These are phyloP conservation scores for Psilocybe subaeruginosa DNA, from an alignment of 768 basidiomycete species.

Conservation along the genomic window DNA sequence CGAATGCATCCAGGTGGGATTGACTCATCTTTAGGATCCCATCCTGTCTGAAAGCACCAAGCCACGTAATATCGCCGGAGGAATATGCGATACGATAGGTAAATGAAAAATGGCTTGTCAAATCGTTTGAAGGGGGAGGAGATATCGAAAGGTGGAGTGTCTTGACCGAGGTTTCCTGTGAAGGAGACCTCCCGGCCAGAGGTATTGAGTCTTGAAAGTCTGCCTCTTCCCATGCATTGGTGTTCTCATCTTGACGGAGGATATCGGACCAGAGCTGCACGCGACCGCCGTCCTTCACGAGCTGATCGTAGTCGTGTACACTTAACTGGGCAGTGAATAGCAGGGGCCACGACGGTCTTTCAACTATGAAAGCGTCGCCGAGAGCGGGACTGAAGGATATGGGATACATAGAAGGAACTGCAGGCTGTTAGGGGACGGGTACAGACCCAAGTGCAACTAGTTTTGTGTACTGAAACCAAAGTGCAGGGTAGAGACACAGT, in stretches of 20 bases:
- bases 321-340: slow-evolving; percentile 40
- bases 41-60: slow-evolving; percentile 47
- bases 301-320: slow-evolving; percentile 30
- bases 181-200: background rate
- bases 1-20: slow-evolving; percentile 8
- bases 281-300: slow-evolving; percentile 31
- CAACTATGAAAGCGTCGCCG: slow-evolving; percentile 31
- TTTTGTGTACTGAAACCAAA: slow-evolving; percentile 5
- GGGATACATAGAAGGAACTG: background rate
- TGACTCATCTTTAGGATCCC: slow-evolving; percentile 40
- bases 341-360: slow-evolving; percentile 26
- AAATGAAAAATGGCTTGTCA: slow-evolving; percentile 33
- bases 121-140: slow-evolving; percentile 2
- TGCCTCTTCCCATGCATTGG: slow-evolving; percentile 35
- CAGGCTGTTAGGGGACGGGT: background rate
- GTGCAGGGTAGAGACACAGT: background rate
- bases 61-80: slow-evolving; percentile 46
- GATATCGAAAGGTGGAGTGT: slow-evolving; percentile 7
- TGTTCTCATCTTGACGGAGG: slow-evolving; percentile 16
- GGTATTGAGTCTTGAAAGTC: slow-evolving; percentile 30
- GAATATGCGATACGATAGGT: slow-evolving; percentile 54
- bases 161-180: background rate
- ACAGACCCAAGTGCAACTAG: background rate
- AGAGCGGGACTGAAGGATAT: slow-evolving; percentile 43
- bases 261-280: slow-evolving; percentile 51